Base-by-base conservation (phyloP, 257 asterid genomes). In the Gardenia jasminoides region DNA sequence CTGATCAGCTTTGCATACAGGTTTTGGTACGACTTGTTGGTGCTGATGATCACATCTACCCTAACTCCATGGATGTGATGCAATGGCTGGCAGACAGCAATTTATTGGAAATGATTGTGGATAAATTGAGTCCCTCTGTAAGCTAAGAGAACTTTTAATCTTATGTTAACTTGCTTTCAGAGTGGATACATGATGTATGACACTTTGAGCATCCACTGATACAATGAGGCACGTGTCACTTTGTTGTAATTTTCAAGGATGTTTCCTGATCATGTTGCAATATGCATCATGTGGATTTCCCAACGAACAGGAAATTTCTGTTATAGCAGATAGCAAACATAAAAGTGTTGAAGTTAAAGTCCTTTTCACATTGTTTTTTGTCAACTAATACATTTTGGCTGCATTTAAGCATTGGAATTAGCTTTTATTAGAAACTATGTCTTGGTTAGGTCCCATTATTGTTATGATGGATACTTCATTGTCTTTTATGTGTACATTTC, bases 11-110 rank as follows among this genome's bases (percentile, higher is more conserved):
- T 62, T 72, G 67, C 78, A 80, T 28, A 43, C 92, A 96, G 99
- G 97, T 96, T 82, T 88, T 96, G 88, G 97, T 93, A 72, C 91
- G 98, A 67, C 97, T 96, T 80, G 96, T 93, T 62, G 97, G 98
- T 43, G 90, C 91, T 69, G 98, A 96, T 58, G 97, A 93, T 81
- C 97, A 93, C 83, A 84, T 90, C 76, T 96, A 93, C 84, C 93
- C 96, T 64, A 92, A 85, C 80, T 88, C 96, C 20, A 72, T 88
- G 87, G 97, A 96, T 78, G 94, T 93, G 81, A 91, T 92, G 95
- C 97, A 91, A 86, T 96, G 98, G 98, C 88, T 96, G 91, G 94
- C 96, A 82, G 95, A 90, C 71, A 93, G 97, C 88, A 87, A 87
- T 83, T 88, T 96, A 88, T 81, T 96, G 83, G 99, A 96, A 88